Conservation (phyloP, 805 yeast genomes). For the Kodamaea restingae region DNA sequence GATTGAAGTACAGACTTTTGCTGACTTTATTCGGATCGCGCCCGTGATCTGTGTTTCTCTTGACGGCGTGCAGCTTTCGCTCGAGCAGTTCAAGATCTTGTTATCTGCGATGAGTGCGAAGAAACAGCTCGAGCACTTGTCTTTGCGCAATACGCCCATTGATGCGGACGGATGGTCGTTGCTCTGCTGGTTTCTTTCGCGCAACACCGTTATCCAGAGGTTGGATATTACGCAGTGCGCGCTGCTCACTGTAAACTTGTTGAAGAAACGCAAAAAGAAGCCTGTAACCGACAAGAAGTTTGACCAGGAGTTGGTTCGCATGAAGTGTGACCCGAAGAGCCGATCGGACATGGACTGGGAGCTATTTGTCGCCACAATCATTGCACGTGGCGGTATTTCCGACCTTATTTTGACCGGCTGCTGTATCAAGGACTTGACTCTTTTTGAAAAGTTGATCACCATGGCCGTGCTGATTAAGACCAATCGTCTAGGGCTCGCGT, state of each 20-base stretch:
- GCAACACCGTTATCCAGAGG: conserved; percentile 53
- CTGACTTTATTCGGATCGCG: conserved; percentile 83
- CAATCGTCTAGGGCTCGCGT: conserved; percentile 69
- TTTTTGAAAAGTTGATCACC: conserved; percentile 52
- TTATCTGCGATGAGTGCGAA: conserved; percentile 67
- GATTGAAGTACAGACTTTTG: conserved; percentile 81
- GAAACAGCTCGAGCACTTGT: conserved; percentile 62
- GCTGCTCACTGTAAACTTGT: conserved; percentile 40
- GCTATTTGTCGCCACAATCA: conserved; percentile 63
- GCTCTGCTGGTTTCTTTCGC: conserved; percentile 68
- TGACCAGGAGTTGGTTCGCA: conserved; percentile 31
- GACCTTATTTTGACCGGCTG: conserved; percentile 79
- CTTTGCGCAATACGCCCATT: conserved; percentile 74
- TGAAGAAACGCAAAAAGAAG: conserved; percentile 32
- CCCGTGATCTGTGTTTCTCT: conserved; percentile 72
- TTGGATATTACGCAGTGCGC: conserved; percentile 73
- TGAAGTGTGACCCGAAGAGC: conserved; percentile 47
- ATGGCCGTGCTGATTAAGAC: conserved; percentile 56
- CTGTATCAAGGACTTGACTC: conserved; percentile 51
- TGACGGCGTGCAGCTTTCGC: conserved; percentile 73
- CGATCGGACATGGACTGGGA: conserved; percentile 84
- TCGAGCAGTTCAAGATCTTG: conserved; percentile 73
- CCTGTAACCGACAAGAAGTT: conserved; percentile 16
- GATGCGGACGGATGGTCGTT: conserved; percentile 72
- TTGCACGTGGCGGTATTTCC: conserved; percentile 69